These are phyloP conservation scores for Leishmania mexicana DNA, from an alignment of 208 protist genomes.

Conservation along the genomic window DNA sequence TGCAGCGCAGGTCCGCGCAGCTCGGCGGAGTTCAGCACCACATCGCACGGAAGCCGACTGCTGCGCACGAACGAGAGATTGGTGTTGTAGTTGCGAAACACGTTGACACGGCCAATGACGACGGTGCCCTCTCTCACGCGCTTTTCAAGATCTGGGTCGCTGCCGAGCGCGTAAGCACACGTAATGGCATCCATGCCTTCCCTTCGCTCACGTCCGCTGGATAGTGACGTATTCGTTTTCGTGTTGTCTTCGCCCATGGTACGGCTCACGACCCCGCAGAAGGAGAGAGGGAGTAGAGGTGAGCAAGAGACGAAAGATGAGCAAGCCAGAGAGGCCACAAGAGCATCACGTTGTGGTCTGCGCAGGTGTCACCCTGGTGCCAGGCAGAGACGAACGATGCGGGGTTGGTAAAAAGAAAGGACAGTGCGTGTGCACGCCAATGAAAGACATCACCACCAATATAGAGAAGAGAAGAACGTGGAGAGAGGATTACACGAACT, in stretches of 20 bases:
- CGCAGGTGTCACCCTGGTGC: not conserved
- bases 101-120: slow-evolving; percentile 54
- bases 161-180: slow-evolving; percentile 41
- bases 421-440: not conserved
- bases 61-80: slow-evolving; percentile 59
- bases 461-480: not conserved
- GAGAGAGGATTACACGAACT: not conserved
- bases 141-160: slow-evolving; percentile 42
- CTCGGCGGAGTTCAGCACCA: slow-evolving; percentile 49
- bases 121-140: slow-evolving; percentile 49
- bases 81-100: slow-evolving; percentile 45
- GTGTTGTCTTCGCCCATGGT: too few relatives aligned
- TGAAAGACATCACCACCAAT: not conserved
- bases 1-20: slow-evolving; percentile 40
- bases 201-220: not conserved
- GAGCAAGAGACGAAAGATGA: not conserved
- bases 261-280: not conserved
- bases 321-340: not conserved
- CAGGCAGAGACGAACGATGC: not conserved
- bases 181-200: not conserved
- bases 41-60: slow-evolving; percentile 47
- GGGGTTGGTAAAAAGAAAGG: too few relatives aligned
- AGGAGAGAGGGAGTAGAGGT: not conserved
- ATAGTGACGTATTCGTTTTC: not conserved
- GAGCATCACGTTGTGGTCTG: not conserved